phyloP scores from a whole-genome alignment of 192 early-diverging fungal genomes.

The Paraglomus brasilianum region DNA sequence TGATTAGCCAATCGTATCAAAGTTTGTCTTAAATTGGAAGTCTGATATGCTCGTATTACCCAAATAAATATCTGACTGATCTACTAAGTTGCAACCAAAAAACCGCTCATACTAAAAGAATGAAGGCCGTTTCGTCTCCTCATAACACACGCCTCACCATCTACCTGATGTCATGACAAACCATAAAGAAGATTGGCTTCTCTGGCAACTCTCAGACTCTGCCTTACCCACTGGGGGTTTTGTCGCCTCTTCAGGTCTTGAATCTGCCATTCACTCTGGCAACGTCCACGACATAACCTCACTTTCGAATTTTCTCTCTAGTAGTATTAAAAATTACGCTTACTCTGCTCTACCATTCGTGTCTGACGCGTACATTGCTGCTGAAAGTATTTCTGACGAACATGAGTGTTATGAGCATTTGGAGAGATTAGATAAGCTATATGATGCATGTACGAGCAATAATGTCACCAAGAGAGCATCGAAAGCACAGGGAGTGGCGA shows the following conservation, averaged over 20 bases:
- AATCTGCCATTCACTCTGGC: conserved; percentile 74
- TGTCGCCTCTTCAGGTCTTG: conserved; percentile 88
- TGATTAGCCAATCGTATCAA: too few species aligned
- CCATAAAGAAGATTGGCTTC: conserved; percentile 56
- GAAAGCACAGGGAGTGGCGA: conserved; percentile 66
- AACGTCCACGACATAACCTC: conserved; percentile 45
- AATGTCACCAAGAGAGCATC: conserved; percentile 66
- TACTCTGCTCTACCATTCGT: conserved; percentile 72
- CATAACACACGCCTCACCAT: too few species aligned
- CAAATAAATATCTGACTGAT: too few species aligned
- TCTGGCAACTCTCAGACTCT: conserved; percentile 86
- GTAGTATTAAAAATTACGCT: conserved; percentile 69
- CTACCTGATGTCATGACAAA: too few species aligned
- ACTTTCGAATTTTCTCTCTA: conserved; percentile 50
- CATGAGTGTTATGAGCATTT: conserved; percentile 35
- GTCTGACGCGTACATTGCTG: conserved; percentile 46
- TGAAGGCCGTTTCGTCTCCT: too few species aligned
- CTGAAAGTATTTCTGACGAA: conserved; percentile 24
- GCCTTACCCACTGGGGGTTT: conserved; percentile 95
- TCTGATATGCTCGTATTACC: too few species aligned
- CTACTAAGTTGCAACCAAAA: too few species aligned
- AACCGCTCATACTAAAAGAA: too few species aligned
- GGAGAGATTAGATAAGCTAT: conserved; percentile 41
- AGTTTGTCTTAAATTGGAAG: too few species aligned
- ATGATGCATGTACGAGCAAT: conserved; percentile 54